Base-by-base conservation (phyloP, 2,329 filamentous ascomycete species). In the Arthrobotrys iridis region DNA sequence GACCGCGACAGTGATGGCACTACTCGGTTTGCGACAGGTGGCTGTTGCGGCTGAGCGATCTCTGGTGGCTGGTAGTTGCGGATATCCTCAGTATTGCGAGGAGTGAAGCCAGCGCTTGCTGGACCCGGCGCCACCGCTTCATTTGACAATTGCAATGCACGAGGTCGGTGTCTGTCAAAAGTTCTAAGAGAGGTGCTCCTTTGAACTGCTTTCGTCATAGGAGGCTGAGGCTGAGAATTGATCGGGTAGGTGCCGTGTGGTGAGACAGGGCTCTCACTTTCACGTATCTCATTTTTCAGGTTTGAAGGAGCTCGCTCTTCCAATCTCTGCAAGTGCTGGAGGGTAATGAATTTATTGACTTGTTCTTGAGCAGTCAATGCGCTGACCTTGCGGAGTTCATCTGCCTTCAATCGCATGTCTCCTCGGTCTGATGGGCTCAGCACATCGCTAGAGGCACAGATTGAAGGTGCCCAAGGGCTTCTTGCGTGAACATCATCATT, bases 401-500 rank as follows among this genome's bases (percentile, higher is more conserved):
- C 88, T 81, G 93, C 90, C 79, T 93, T 90, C 37, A 97, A 87
- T 18, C 83, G 83, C 46, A 80, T 64, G 37, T 80, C 79, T n/a
- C 76, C 72, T 37, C 74, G 43, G 77, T 89, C 88, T 71, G 87
- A 86, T 4, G 91, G 90, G 1, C 93, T 93, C 77, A 98, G 86
- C 8, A 96, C 87, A 82, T 97, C 94, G 0, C 93, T 97, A 0
- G 94, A 97, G 24, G 93, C 94, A 60, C 96, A 90, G 7, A 97
- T 86, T 0, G 93, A 97, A 7, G 91, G 91, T 2, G 90, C 87
- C 72, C 72, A 76, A 4, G 55, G 64, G 59, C 65, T 63, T 8
- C 28, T 52, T 11, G 33, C 59, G 33, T 60, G 58, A 11, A 62
- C 6, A 30, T 76, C 65, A 28, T 75, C 63, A 35, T 75, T 75